A percentile compares a stretch with the other conserved stretches of the same genome.
phyloP scores from a whole-genome alignment of 345 rosid genomes.

The Dimocarpus longan region DNA sequence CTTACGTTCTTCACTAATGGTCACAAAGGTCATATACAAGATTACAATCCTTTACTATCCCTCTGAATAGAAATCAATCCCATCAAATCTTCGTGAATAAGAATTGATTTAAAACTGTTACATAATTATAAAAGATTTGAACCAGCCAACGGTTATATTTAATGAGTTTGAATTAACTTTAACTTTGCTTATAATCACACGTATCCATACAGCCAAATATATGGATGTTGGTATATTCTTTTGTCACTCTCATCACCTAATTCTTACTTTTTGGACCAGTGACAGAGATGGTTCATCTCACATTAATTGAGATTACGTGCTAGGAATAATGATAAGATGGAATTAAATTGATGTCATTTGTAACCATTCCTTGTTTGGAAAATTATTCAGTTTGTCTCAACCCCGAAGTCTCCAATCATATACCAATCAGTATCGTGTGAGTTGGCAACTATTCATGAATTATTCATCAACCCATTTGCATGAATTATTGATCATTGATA shows the following conservation, averaged over 20 bases:
- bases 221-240: neutral
- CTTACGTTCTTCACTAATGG: too few species aligned
- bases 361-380: neutral
- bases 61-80: too few species aligned
- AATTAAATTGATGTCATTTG: neutral
- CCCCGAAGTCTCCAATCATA: neutral
- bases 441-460: neutral
- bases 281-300: neutral
- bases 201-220: neutral
- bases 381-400: neutral
- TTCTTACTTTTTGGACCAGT: neutral
- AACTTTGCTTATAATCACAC: neutral
- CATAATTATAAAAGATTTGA: too few species aligned
- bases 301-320: neutral
- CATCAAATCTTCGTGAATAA: too few species aligned
- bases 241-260: constrained; percentile 1
- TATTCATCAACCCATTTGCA: neutral
- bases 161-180: neutral
- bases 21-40: too few species aligned
- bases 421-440: neutral
- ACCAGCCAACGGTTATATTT: too few species aligned
- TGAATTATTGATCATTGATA: too few species aligned
- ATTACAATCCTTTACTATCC: too few species aligned
- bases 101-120: too few species aligned
- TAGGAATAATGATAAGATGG: neutral